A percentile compares a stretch with the other conserved stretches of the same genome.
phyloP scores from a whole-genome alignment of 768 basidiomycete species.

The Pulveroboletus ravenelii region DNA sequence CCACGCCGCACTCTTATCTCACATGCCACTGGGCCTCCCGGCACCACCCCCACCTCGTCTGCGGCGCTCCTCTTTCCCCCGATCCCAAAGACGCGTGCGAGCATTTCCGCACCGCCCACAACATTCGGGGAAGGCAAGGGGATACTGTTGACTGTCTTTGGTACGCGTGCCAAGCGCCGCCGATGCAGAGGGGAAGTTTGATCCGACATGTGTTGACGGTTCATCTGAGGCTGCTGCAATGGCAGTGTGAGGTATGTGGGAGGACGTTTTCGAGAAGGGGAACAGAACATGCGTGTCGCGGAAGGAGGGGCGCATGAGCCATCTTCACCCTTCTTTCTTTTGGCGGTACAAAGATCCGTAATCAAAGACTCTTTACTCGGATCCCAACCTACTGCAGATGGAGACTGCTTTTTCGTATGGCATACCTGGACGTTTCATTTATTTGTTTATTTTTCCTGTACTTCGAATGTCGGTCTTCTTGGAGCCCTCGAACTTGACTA shows the following conservation, averaged over 20 bases:
- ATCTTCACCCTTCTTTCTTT: no score
- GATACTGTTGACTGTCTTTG: slow-evolving; percentile 8
- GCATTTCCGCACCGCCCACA: slow-evolving; percentile 13
- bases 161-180: slow-evolving; percentile 6
- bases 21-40: slow-evolving; percentile 12
- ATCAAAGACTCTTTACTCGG: no score
- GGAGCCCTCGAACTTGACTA: no score
- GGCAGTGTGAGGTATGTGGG: slow-evolving; percentile 12
- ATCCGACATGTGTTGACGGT: slow-evolving; percentile 17
- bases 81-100: slow-evolving; percentile 2
- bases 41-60: not conserved
- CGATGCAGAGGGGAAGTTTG: slow-evolving; percentile 20
- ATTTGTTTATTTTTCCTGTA: no score
- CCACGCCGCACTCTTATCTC: not conserved
- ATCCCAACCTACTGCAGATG: no score
- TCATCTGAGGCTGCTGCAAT: slow-evolving; percentile 11
- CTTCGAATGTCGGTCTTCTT: no score
- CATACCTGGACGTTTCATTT: no score
- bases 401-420: no score
- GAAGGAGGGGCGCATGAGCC: not conserved
- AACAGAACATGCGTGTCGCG: slow-evolving; percentile 8
- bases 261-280: slow-evolving; percentile 16
- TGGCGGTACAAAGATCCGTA: no score
- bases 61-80: not conserved
- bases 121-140: slow-evolving; percentile 17